Conservation (phyloP, 2,329 filamentous ascomycete genomes). For the Karstenula rhodostoma region DNA sequence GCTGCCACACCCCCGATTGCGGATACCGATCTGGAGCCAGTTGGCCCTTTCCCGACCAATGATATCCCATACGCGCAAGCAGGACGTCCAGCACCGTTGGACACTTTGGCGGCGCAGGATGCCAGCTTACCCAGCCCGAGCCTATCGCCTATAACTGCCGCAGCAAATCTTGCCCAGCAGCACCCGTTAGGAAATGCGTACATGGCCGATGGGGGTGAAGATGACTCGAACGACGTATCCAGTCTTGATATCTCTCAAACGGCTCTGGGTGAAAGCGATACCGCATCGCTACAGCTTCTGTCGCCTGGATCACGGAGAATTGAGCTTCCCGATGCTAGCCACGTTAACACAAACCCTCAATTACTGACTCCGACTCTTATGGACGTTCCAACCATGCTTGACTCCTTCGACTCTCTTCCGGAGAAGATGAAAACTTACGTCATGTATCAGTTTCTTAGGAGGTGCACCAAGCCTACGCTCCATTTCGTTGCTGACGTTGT, state of each 20-base stretch:
- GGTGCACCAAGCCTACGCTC: constrained; percentile 86
- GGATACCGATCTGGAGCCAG: constrained; percentile 73
- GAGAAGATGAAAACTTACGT: constrained; percentile 92
- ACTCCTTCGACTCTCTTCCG: constrained; percentile 90
- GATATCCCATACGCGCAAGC: constrained; percentile 22
- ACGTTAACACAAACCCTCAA: constrained; percentile 40
- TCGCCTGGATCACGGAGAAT: constrained; percentile 30
- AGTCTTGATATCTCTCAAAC: constrained; percentile 46
- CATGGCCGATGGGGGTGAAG: constrained; percentile 37
- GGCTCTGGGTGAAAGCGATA: constrained; percentile 20
- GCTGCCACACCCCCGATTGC: constrained; percentile 80
- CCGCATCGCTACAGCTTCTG: constrained; percentile 28
- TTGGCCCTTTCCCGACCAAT: constrained; percentile 54
- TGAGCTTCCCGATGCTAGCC: constrained; percentile 26
- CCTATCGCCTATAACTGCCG: constrained; percentile 86
- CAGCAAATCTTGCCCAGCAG: constrained; percentile 65
- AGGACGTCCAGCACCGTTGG: constrained; percentile 61
- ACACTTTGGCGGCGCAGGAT: constrained; percentile 80
- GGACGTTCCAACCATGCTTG: constrained; percentile 85
- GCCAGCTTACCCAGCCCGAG: constrained; percentile 94
- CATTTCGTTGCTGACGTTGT: constrained; percentile 90
- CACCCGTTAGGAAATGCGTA: constrained; percentile 39
- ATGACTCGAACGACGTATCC: constrained; percentile 47
- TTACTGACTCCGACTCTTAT: constrained; percentile 60
- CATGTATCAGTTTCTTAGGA: constrained; percentile 92